Evolutionary conservation across 2,329 filamentous ascomycete genomes (phyloP), one percentile per base, ranked within the genome.

Genomic region (Didymella exigua): DNA sequence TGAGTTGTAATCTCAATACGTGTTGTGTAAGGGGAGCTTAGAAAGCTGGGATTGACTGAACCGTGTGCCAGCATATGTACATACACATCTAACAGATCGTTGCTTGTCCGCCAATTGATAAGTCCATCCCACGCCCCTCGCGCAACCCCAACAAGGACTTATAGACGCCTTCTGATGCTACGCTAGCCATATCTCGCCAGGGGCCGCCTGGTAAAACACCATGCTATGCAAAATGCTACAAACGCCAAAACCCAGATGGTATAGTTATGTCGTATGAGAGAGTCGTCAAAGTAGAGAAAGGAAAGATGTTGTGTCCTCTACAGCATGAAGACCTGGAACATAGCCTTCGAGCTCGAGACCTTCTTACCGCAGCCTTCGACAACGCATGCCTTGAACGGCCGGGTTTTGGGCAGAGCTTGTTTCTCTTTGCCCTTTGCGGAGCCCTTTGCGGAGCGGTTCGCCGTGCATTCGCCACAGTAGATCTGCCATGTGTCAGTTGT

Each of bases 381-480:
- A 1, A 78, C 76, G 46, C 80, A 82, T 24, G 67, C 65, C 54
- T 77, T 78, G 67, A 82, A 79, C 0, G 77, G 72, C 33, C 66
- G 67, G 11, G 70, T 65, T 27, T 65, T 69, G 10, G 59, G 42
- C 14, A 62, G 48, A 5, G 57, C 54, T 36, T 67, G 69, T 43
- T 60, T 69, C 45, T 76, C 72, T 54, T 75, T 76, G 45, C 75
- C 76, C 45, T 76, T 79, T 33, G 71, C 67, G 54, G 73, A 78
- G 19, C 59, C 63, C 49, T 70, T 73, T 19, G 55, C 58, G 56
- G 34, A 66, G 52, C 77, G 77, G 30, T 77, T 75, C 7, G 72
- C 64, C 23, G 80, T 77, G 63, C 82, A 84, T 52, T 76, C 74
- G 45, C 82, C 82, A 62, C 82, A 84, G 58, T 84, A 84, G 2